phyloP scores from a whole-genome alignment of 2,329 filamentous ascomycete species.

The Scorias spongiosa region DNA sequence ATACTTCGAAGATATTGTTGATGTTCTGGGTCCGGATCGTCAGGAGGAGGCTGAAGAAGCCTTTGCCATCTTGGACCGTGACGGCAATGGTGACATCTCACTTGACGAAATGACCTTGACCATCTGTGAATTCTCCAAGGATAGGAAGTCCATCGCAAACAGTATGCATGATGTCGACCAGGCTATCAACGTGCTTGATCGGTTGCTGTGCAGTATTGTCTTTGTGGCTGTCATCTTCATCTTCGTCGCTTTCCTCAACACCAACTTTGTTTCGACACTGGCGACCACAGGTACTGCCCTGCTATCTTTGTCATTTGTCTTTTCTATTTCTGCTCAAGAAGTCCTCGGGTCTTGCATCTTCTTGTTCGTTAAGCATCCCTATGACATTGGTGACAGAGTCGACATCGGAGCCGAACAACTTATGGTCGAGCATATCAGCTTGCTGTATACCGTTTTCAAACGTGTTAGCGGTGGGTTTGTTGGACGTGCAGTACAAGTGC shows the following conservation, averaged over 20 bases:
- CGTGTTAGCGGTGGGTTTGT: constrained; percentile 69
- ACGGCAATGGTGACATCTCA: constrained; percentile 86
- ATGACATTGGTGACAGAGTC: constrained; percentile 87
- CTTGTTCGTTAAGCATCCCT: constrained; percentile 96
- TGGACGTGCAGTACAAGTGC: constrained; percentile 46
- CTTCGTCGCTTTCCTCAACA: constrained; percentile 71
- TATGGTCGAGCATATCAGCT: constrained; percentile 82
- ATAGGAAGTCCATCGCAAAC: constrained; percentile 74
- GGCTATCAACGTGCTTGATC: constrained; percentile 80
- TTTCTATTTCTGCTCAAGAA: constrained; percentile 81
- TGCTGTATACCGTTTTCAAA: constrained; percentile 85
- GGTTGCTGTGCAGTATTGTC: constrained; percentile 67
- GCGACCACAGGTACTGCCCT: constrained; percentile 83
- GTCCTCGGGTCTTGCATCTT: constrained; percentile 98
- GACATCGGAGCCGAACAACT: constrained; percentile 59
- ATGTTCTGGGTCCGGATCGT: constrained; percentile 67
- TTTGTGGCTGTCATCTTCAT: constrained; percentile 52
- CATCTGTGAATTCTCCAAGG: constrained; percentile 66
- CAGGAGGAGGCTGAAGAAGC: constrained; percentile 71
- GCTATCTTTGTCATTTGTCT: constrained; percentile 92
- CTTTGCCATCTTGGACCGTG: constrained; percentile 66
- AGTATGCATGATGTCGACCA: constrained; percentile 98
- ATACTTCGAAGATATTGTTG: constrained; percentile 64
- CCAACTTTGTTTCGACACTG: constrained; percentile 68
- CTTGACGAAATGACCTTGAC: constrained; percentile 90